Evolutionary conservation across 202 grass and related monocot species (phyloP).

Genomic region (Hordeum pubiflorum): DNA sequence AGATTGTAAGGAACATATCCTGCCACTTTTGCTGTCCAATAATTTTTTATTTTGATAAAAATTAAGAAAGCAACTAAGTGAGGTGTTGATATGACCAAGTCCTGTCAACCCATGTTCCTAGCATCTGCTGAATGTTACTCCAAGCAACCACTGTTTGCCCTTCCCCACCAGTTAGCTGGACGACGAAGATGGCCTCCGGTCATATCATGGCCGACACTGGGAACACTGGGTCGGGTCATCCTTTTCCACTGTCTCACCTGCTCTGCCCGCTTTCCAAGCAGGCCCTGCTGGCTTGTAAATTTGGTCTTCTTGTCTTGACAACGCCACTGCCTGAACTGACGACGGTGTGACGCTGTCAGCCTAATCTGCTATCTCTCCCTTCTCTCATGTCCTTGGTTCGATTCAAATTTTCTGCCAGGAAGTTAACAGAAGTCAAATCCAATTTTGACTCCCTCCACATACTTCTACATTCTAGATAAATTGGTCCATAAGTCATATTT

Average conservation of each 20-base stretch:
- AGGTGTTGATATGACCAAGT: not conserved
- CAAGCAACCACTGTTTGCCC: not conserved
- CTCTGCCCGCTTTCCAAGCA: not conserved
- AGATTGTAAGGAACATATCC: not conserved
- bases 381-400: not conserved
- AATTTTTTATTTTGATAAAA: constrained; percentile 4
- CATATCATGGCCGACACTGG: not conserved
- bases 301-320: not conserved
- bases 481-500: not conserved
- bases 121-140: not conserved
- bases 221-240: not conserved
- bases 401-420: not conserved
- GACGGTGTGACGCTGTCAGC: not conserved
- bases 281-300: not conserved
- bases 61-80: not conserved
- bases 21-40: not conserved
- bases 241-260: not conserved
- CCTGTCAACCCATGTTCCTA: not conserved
- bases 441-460: not conserved
- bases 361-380: not conserved
- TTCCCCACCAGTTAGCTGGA: not conserved
- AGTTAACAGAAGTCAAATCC: not conserved
- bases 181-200: not conserved
- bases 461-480: not conserved
- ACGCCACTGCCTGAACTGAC: not conserved